A percentile compares a stretch with the other conserved stretches of the same genome.
These are phyloP conservation scores for Leccinum arenicola DNA, from an alignment of 768 basidiomycete genomes.

Conservation along the genomic window DNA sequence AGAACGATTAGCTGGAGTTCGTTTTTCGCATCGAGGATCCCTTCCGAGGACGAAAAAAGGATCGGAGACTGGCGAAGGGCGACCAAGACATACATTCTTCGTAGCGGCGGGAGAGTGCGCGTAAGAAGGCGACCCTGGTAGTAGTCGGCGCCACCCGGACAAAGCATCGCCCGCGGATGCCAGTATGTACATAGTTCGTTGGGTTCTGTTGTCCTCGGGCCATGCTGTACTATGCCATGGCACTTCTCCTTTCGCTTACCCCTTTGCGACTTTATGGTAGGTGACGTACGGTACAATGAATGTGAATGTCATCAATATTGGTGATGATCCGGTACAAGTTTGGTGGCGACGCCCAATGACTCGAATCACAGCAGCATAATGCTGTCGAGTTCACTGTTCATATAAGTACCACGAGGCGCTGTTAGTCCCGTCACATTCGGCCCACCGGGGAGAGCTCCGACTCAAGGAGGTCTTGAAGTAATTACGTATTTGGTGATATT, in stretches of 20 bases:
- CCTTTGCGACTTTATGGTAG: not conserved
- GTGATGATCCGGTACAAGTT: not conserved
- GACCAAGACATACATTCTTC: slow-evolving; percentile 42
- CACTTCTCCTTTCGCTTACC: not conserved
- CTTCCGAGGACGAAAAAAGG: slow-evolving; percentile 15
- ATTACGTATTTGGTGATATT: not conserved
- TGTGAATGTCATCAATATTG: not conserved
- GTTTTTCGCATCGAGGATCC: slow-evolving; percentile 34
- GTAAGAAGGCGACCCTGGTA: slow-evolving; percentile 44
- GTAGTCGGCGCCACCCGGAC: not conserved
- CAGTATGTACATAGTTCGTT: not conserved
- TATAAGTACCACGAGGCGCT: not conserved
- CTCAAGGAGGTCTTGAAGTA: not conserved
- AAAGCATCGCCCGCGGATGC: not conserved
- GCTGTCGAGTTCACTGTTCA: not conserved
- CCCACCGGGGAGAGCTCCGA: not conserved
- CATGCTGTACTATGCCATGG: not conserved
- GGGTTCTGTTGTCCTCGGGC: not conserved
- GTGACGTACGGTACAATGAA: not conserved
- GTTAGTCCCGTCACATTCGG: not conserved
- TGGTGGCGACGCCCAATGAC: not conserved
- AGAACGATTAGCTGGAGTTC: slow-evolving; percentile 52
- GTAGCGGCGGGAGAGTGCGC: slow-evolving; percentile 39
- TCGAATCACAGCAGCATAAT: not conserved
- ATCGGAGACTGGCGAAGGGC: slow-evolving; percentile 23